Conservation (phyloP, 2,329 filamentous ascomycete genomes). For the Fusarium nygamai region DNA sequence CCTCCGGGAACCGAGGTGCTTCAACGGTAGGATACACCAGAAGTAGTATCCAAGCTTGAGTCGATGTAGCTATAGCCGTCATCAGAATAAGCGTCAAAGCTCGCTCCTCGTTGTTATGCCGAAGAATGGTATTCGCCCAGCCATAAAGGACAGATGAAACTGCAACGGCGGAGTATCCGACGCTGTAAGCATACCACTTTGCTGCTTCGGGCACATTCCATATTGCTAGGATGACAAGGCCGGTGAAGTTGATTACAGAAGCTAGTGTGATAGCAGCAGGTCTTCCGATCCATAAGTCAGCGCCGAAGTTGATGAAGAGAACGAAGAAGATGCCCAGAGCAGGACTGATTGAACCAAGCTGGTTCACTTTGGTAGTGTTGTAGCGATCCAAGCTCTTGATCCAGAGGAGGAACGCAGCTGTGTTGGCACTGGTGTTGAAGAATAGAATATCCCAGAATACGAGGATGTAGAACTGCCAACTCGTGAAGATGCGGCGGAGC, state of each 20-base stretch:
- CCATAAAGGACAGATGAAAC: background rate
- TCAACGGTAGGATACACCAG: background rate
- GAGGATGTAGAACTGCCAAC: background rate
- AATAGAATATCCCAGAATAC: background rate
- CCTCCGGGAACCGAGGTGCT: background rate
- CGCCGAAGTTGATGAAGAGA: background rate
- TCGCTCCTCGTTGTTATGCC: background rate
- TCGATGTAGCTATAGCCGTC: background rate
- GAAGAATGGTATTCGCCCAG: background rate
- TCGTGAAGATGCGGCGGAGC: background rate
- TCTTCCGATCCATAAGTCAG: background rate
- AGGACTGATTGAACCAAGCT: background rate
- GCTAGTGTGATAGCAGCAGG: background rate
- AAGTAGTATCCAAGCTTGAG: background rate
- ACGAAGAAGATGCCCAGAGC: background rate
- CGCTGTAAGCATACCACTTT: background rate
- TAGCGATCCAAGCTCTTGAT: background rate
- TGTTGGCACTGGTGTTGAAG: background rate
- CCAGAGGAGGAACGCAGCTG: background rate
- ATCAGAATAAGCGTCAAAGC: background rate
- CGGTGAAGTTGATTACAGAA: background rate
- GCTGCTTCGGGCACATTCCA: background rate
- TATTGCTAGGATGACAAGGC: background rate
- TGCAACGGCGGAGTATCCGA: background rate
- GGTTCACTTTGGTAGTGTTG: background rate